Conservation (phyloP, 192 early-diverging fungal species). For the Ramicandelaber brevisporus region DNA sequence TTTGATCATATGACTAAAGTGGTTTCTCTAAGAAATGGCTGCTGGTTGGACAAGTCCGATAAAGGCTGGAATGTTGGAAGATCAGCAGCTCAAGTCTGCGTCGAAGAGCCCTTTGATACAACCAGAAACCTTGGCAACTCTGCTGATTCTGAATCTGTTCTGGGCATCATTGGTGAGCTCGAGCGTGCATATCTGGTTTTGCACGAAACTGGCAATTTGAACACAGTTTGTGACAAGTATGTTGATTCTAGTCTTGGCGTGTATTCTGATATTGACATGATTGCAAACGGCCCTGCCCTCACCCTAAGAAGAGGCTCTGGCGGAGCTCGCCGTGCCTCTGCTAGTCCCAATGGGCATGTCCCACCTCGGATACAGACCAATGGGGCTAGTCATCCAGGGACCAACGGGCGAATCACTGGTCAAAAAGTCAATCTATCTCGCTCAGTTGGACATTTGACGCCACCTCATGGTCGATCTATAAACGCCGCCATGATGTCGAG, state of each 20-base stretch:
- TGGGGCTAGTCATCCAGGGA: too few species aligned
- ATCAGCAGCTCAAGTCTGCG: conserved; percentile 43
- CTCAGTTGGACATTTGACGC: too few species aligned
- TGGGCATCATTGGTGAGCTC: conserved; percentile 61
- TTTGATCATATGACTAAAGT: conserved; percentile 68
- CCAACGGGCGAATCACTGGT: too few species aligned
- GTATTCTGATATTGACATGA: too few species aligned
- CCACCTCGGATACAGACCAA: too few species aligned
- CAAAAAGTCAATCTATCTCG: too few species aligned
- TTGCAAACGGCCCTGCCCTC: too few species aligned
- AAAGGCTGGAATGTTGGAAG: conserved; percentile 67
- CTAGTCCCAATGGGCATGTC: too few species aligned
- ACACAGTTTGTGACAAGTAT: conserved; percentile 25
- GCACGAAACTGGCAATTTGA: conserved; percentile 13
- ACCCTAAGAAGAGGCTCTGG: too few species aligned
- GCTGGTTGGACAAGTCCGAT: conserved; percentile 45
- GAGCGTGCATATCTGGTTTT: conserved; percentile 37
- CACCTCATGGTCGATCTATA: too few species aligned
- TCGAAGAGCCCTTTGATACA: conserved; percentile 83
- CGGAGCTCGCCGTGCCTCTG: too few species aligned
- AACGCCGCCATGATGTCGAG: too few species aligned
- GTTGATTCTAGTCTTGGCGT: conserved; percentile 3
- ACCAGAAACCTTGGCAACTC: conserved; percentile 77
- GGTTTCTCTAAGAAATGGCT: conserved; percentile 53
- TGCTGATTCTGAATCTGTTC: conserved; percentile 49